These are phyloP conservation scores for Gonapodya sp. DNA, from an alignment of 192 early-diverging fungal species.

Conservation along the genomic window DNA sequence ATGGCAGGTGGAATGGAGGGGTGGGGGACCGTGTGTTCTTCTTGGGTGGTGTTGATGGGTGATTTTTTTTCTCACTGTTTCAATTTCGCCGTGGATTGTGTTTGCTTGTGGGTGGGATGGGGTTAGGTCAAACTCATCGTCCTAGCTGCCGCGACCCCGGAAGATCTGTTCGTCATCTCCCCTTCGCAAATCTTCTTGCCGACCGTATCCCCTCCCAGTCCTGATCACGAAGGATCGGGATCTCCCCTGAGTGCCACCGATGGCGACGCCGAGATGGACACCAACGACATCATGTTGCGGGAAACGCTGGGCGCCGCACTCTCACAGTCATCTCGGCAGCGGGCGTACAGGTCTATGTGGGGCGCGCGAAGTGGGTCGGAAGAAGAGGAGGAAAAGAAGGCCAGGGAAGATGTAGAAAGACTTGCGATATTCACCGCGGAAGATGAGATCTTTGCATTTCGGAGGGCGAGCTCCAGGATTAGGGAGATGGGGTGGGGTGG, in stretches of 20 bases:
- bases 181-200: neutral
- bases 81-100: too few species aligned
- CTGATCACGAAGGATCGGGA: neutral
- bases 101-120: too few species aligned
- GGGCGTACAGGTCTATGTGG: neutral
- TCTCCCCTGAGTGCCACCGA: neutral
- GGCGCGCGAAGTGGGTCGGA: neutral
- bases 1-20: neutral
- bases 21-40: neutral
- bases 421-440: slow-evolving; percentile 65
- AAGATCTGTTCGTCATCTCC: neutral
- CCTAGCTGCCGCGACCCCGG: neutral
- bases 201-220: neutral
- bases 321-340: neutral
- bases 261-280: neutral
- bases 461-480: slow-evolving; percentile 80
- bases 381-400: neutral
- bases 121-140: neutral
- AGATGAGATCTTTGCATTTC: slow-evolving; percentile 95
- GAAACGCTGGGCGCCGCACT: slow-evolving; percentile 8
- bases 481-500: slow-evolving; percentile 62
- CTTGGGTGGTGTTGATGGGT: too few species aligned
- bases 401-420: neutral
- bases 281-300: slow-evolving; percentile 2
- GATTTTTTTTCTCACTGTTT: too few species aligned